Evolutionary conservation across 2,329 filamentous ascomycete genomes (phyloP), one percentile per base, ranked within the genome.

Genomic region (Scedosporium aurantiacum): DNA sequence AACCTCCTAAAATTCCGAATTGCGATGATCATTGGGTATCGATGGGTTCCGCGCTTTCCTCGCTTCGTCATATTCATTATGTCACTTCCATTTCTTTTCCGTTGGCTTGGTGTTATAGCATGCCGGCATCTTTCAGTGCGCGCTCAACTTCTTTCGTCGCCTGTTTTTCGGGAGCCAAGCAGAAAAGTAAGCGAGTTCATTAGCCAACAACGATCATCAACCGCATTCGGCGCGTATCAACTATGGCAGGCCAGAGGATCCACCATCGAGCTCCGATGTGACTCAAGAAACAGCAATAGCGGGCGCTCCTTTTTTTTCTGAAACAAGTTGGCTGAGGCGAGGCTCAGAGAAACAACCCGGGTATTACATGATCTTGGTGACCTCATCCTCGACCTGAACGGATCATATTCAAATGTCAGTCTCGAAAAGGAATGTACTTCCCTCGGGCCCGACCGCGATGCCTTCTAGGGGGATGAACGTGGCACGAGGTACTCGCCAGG

Each of bases 331-430:
- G 25, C 32, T 37, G 12, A 25, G 23, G 50, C 50, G 23, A 54
- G 21, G 60, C 45, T 58, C 55, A 25, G 57, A 28, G 50, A 50
- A 55, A 60, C n/a, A 28, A n/a, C 59, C 23, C 64, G 67, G 67
- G 60, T 69, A 73, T 75, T 87, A 92, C 88, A 92, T 91, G 78
- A 96, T 90, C 78, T 90, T 93, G 70, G 89, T 91, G 74, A 92
- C 85, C 78, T 92, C 89, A 79, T 92, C 89, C 80, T 93, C 89
- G 77, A 91, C 88, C 89, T 93, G 84, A 74, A 72, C 70, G 67
- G 61, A 65, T 65, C 63, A 69, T 73, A 77, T 75, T 10, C 41
- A 56, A 57, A 57, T 37, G 60, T 61, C 60, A 61, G 59, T 56
- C 59, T 52, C 59, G 23, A 61, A 32, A 27, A 32, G 50, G 47